Conservation (phyloP, 2,329 filamentous ascomycete genomes). For the Exophiala dermatitidis region DNA sequence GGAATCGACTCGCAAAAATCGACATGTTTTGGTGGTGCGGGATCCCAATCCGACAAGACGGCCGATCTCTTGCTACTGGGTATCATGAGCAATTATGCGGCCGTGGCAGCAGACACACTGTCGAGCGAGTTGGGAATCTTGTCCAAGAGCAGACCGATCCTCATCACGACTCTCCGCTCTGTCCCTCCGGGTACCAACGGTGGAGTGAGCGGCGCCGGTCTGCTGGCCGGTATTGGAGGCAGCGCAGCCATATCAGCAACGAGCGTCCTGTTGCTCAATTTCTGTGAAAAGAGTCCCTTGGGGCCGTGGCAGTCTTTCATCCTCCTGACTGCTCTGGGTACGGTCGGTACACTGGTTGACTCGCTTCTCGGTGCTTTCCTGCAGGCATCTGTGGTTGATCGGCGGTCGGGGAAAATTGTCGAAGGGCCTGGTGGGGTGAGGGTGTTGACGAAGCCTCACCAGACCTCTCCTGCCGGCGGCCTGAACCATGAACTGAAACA, state of each 20-base stretch:
- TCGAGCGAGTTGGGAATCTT: slow-evolving; percentile 93
- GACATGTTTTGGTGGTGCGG: slow-evolving; percentile 3
- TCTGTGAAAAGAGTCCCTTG: slow-evolving; percentile 34
- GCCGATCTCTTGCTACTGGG: slow-evolving; percentile 55
- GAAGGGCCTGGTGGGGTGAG: slow-evolving; percentile 71
- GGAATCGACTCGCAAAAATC: neutral
- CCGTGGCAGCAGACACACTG: slow-evolving; percentile 87
- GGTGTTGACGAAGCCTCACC: slow-evolving; percentile 28
- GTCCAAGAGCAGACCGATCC: slow-evolving; percentile 63
- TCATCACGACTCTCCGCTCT: slow-evolving; percentile 74
- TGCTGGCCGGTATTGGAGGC: slow-evolving; percentile 66
- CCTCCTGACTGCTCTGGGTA: slow-evolving; percentile 62
- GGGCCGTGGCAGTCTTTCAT: slow-evolving; percentile 38
- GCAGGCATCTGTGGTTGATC: slow-evolving; percentile 80
- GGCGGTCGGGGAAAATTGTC: slow-evolving; percentile 75
- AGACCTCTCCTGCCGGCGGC: slow-evolving; percentile 9
- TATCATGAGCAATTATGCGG: slow-evolving; percentile 77
- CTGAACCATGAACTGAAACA: slow-evolving; percentile 5
- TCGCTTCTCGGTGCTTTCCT: slow-evolving; percentile 77
- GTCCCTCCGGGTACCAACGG: slow-evolving; percentile 92
- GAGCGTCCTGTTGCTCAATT: slow-evolving; percentile 57
- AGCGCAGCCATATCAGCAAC: slow-evolving; percentile 62
- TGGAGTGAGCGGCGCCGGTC: slow-evolving; percentile 69
- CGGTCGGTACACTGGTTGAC: slow-evolving; percentile 75
- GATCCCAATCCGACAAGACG: neutral